Evolutionary conservation across 2,329 filamentous ascomycete genomes (phyloP), one percentile per base, ranked within the genome.

Genomic region (Pezicula radicicola): DNA sequence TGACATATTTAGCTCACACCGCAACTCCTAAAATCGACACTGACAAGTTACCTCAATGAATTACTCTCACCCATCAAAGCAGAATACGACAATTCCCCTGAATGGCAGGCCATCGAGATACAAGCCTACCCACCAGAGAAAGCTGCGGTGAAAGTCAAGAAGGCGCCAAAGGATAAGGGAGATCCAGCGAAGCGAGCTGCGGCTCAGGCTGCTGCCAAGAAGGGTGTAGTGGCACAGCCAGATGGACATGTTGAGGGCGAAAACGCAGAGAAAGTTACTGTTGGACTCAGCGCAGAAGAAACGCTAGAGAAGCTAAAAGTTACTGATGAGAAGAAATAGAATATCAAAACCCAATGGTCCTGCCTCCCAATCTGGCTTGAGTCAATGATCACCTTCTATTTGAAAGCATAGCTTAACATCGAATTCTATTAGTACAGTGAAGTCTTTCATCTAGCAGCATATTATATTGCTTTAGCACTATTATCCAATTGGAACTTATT

Each of bases 11-110:
- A 85, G 79, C 80, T 96, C 55, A 91, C 88, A 1, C 94, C 94
- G 0, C 92, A 97, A 75, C 73, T 88, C 12, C 77, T 97, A 48
- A 97, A 99, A 75, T 80, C 86, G n/a, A 91, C 89, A 10, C 84
- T 95, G 6, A 81, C 88, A 5, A 79, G 83, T 48, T 89, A 84
- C 9, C 79, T 99, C 18, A 84, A 83, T 59, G 77, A 80, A 37
- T 79, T 97, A 12, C 77, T 96, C 52, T 83, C 79, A 2, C 91
- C 93, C 1, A 93, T 99, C 54, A 85, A 87, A 59, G 79, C 76
- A 3, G 86, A 85, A 6, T 97, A 83, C 73, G 74, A 88, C 56
- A 80, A 78, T 0, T 87, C 81, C 0, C 64, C 79, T 28, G 90
- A 92, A 64, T 97, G 91, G 91, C 87, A 96, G 72, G 83, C 85